Evolutionary conservation across 371 early-diverging fungal species (phyloP).

Genomic region (Smittium mucronatum): DNA sequence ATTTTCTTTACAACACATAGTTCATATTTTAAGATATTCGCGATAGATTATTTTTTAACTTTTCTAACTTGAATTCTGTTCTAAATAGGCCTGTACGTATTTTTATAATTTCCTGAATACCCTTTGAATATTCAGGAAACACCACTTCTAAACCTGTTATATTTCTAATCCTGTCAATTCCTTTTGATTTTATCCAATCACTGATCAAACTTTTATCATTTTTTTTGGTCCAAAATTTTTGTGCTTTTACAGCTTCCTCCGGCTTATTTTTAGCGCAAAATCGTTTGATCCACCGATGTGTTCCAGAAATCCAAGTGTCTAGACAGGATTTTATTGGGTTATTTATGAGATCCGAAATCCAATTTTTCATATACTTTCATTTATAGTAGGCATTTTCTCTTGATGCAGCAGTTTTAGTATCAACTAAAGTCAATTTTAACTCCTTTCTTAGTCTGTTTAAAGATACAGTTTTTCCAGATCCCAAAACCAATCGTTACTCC

Average conservation of each 20-base stretch:
- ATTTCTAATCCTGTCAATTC: not conserved
- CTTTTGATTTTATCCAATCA: not conserved
- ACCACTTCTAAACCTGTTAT: not conserved
- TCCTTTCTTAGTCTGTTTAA: conserved; percentile 3
- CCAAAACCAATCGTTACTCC: not conserved
- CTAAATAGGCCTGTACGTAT: not conserved
- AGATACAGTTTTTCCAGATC: not conserved
- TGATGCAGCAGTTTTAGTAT: not conserved
- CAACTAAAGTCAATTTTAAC: not conserved
- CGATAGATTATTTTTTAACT: not conserved
- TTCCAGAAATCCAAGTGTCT: not conserved
- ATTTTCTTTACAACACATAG: not conserved
- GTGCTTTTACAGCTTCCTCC: not conserved
- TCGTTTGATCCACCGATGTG: not conserved
- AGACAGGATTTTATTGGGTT: not conserved
- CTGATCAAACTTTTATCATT: not conserved
- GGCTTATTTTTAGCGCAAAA: not conserved
- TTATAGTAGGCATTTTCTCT: conserved; percentile 5
- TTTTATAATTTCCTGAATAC: not conserved
- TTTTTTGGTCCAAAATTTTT: not conserved
- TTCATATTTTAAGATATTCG: not conserved
- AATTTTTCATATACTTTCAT: not conserved
- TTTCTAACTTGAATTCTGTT: not conserved
- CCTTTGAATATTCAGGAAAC: not conserved
- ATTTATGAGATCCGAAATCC: not conserved